phyloP scores from a whole-genome alignment of 352 stramenopile species.

The Phytophthora brassicae region DNA sequence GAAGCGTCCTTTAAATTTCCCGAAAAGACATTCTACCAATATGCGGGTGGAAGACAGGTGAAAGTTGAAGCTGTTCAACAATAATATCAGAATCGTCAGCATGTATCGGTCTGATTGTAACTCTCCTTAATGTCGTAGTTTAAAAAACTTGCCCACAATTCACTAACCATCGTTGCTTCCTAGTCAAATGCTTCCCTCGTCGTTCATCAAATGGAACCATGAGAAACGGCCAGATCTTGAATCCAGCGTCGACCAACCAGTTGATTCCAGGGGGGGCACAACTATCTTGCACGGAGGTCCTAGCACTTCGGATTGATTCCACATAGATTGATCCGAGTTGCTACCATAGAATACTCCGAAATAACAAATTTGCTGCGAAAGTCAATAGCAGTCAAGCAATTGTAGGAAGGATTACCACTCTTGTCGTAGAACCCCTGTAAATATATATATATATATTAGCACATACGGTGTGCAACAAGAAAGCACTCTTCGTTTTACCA shows the following conservation, averaged over 20 bases:
- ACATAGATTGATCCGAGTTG: conserved; percentile 16
- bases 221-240: background rate
- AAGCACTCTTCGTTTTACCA: too few relatives aligned
- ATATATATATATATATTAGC: background rate
- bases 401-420: conserved; percentile 2
- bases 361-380: conserved; percentile 1
- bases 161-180: background rate
- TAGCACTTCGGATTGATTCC: background rate
- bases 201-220: background rate
- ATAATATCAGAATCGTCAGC: background rate
- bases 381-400: conserved; percentile 2
- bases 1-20: background rate
- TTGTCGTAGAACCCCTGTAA: conserved; percentile 5
- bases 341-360: conserved; percentile 1
- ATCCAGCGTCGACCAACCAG: background rate
- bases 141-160: background rate
- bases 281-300: background rate
- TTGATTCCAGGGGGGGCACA: background rate
- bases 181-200: background rate
- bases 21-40: background rate
- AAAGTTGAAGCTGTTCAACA: background rate
- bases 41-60: background rate
- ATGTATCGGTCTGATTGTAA: background rate
- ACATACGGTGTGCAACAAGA: background rate
- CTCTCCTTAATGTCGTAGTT: too few relatives aligned